Conservation (phyloP, 352 stramenopile genomes). For the Globisporangium carolinianum region DNA sequence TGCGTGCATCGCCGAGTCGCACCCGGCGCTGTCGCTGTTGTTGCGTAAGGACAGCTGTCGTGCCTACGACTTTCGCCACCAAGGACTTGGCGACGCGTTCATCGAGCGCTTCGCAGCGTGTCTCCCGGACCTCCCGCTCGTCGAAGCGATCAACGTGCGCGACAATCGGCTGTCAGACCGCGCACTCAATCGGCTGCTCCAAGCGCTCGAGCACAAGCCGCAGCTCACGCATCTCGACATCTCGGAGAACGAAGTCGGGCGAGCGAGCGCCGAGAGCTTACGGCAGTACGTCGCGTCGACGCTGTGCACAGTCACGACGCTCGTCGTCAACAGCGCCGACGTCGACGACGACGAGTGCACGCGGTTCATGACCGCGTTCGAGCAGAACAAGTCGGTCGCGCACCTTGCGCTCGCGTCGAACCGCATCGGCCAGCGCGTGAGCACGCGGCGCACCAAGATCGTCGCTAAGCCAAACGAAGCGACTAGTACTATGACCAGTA, state of each 20-base stretch:
- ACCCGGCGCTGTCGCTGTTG: slow-evolving; percentile 38
- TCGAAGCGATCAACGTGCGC: slow-evolving; percentile 58
- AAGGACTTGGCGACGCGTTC: slow-evolving; percentile 56
- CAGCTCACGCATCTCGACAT: slow-evolving; percentile 54
- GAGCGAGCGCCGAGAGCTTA: slow-evolving; percentile 32
- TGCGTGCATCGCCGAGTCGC: slow-evolving; percentile 33
- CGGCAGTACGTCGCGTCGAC: slow-evolving; percentile 57
- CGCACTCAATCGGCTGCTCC: slow-evolving; percentile 40
- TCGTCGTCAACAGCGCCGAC: slow-evolving; percentile 47
- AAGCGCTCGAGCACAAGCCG: slow-evolving; percentile 61
- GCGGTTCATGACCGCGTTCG: slow-evolving; percentile 60
- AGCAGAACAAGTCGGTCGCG: slow-evolving; percentile 69
- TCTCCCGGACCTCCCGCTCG: slow-evolving; percentile 50
- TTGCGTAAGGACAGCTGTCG: slow-evolving; percentile 38
- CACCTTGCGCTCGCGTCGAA: slow-evolving; percentile 62
- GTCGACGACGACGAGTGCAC: slow-evolving; percentile 64
- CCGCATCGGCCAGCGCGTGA: slow-evolving; percentile 53
- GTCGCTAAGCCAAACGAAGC: background rate
- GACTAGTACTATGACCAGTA: background rate
- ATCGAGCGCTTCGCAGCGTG: slow-evolving; percentile 52
- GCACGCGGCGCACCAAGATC: slow-evolving; percentile 4
- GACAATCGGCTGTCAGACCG: slow-evolving; percentile 51
- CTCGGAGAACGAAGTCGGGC: slow-evolving; percentile 50
- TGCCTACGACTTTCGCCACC: slow-evolving; percentile 49
- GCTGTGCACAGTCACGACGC: slow-evolving; percentile 45